Evolutionary conservation across 805 yeast species (phyloP), one percentile per base, ranked within the genome.

Genomic region (Spencermartinsiella europaea): DNA sequence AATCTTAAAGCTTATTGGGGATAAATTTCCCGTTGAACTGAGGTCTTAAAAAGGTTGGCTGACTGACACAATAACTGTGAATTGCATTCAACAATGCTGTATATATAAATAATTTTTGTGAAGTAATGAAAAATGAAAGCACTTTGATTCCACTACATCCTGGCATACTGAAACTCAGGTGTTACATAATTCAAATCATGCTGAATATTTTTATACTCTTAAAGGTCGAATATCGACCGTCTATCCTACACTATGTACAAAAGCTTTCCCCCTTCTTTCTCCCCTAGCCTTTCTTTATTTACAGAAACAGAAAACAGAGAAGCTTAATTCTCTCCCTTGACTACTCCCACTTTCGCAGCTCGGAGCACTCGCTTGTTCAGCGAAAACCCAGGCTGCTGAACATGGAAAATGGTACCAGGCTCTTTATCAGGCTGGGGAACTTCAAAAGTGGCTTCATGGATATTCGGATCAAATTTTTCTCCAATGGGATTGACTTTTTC

Each of bases 261-360:
- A n/a, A n/a, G n/a, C n/a, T n/a, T n/a, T n/a, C n/a, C n/a, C n/a
- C n/a, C n/a, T n/a, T n/a, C n/a, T n/a, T n/a, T n/a, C n/a, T n/a
- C n/a, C n/a, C n/a, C n/a, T n/a, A n/a, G n/a, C n/a, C n/a, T n/a
- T n/a, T n/a, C n/a, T n/a, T n/a, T 34, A 34, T 34, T n/a, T 34
- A 34, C 37, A 34, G 16, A 15, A n/a, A 15, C 8, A 10, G 37
- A 34, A 14, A 27, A 14, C 8, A 14, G 14, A 14, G 14, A 14
- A 27, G 33, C 8, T 10, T 28, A 28, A 28, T 64, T 64, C 35
- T 71, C 73, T 45, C 68, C 78, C 71, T 84, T 86, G 55, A 89
- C 96, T 61, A 89, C 79, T 58, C 97, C 97, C 55, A 89, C 97
- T 75, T 89, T 89, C 49, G 97, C 96, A 27, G 97, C 95, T 70